Percentiles rank a stretch among this genome's conserved stretches.
Evolutionary conservation across 2,329 filamentous ascomycete species (phyloP).

Genomic region (Mollisia scopiformis): DNA sequence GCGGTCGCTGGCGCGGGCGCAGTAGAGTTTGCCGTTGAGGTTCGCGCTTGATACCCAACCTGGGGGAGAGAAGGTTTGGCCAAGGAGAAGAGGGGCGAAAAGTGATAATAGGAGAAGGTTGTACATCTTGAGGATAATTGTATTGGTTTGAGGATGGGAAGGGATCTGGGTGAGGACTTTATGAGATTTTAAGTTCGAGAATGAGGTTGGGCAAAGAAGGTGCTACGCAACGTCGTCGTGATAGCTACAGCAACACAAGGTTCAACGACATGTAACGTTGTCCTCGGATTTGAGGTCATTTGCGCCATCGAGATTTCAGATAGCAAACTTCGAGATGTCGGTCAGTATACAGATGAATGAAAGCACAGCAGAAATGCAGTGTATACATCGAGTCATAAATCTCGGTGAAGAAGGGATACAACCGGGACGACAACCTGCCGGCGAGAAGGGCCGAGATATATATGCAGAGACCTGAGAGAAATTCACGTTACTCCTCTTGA

Average conservation of each 20-base stretch:
- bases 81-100: too few species aligned
- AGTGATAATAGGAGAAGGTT: too few species aligned
- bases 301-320: not conserved
- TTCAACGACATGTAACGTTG: not conserved
- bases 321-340: not conserved
- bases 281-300: not conserved
- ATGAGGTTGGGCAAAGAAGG: not conserved
- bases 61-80: not conserved
- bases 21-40: not conserved
- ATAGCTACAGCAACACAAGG: not conserved
- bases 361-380: too few species aligned
- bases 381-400: too few species aligned
- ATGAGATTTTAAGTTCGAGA: too few species aligned
- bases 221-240: not conserved
- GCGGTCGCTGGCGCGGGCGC: not conserved
- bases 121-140: not conserved
- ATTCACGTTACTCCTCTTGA: too few species aligned
- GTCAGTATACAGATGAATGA: too few species aligned
- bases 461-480: too few species aligned
- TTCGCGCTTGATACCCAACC: too few species aligned
- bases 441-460: too few species aligned
- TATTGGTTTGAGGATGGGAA: not conserved
- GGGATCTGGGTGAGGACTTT: not conserved
- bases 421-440: too few species aligned
- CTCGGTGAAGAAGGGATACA: too few species aligned